Evolutionary conservation across 352 stramenopile genomes (phyloP).

Genomic region (Globisporangium canariense): DNA sequence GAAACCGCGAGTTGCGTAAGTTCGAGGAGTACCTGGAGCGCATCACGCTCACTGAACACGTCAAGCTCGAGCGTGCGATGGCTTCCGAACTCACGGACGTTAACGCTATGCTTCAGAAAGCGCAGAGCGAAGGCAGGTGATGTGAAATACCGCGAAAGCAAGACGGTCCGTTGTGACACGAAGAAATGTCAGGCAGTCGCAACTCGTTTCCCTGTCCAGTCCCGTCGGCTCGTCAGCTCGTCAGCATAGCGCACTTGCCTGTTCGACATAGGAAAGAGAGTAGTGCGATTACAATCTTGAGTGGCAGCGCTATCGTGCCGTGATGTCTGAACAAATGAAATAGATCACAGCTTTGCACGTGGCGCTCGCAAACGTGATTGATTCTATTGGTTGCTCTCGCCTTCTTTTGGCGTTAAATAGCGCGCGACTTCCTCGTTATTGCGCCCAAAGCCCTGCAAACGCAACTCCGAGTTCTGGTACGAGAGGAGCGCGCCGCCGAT

Average conservation of each 20-base stretch:
- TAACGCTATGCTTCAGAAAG: neutral
- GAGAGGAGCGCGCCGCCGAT: conserved; percentile 55
- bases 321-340: no score
- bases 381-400: conserved; percentile 5
- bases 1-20: conserved; percentile 29
- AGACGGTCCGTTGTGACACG: neutral
- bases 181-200: no score
- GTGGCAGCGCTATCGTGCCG: no score
- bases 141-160: neutral
- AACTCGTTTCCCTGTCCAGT: no score
- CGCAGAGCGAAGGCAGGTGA: neutral
- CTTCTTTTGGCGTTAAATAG: conserved; percentile 26
- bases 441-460: conserved; percentile 70
- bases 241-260: neutral
- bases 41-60: conserved; percentile 48
- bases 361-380: no score
- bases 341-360: no score
- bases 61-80: conserved; percentile 36
- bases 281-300: no score
- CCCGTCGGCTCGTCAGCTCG: no score
- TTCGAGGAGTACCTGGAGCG: conserved; percentile 57
- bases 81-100: conserved; percentile 20
- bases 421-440: conserved; percentile 71
- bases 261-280: neutral
- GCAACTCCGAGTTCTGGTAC: conserved; percentile 79